These are phyloP conservation scores for Henckelia pumila DNA, from an alignment of 257 asterid genomes.

Conservation along the genomic window DNA sequence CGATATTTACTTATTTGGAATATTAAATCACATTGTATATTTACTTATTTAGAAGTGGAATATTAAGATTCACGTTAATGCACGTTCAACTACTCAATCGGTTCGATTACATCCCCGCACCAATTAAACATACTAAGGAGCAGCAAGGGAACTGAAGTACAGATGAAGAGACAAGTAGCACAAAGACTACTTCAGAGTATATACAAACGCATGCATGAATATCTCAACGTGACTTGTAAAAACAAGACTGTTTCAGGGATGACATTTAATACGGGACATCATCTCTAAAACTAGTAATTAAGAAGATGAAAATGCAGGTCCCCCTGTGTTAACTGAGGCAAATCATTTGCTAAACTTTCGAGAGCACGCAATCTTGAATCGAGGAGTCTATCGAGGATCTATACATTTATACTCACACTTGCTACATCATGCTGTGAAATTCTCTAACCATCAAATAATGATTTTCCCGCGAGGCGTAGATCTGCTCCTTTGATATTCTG, in stretches of 20 bases:
- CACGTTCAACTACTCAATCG: too few species aligned
- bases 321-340: slow-evolving; percentile 14
- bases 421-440: slow-evolving; percentile 22
- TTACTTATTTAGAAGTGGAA: too few species aligned
- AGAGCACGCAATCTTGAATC: slow-evolving; percentile 30
- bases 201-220: slow-evolving; percentile 8
- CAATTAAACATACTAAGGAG: too few species aligned
- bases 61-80: too few species aligned
- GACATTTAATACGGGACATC: slow-evolving; percentile 15
- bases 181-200: not conserved
- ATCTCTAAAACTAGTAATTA: slow-evolving; percentile 12
- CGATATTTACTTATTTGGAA: too few species aligned
- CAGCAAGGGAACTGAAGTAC: too few species aligned
- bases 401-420: slow-evolving; percentile 30
- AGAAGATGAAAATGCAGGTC: not conserved
- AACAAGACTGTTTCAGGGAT: slow-evolving; percentile 1
- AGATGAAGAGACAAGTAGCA: too few species aligned
- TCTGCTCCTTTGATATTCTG: slow-evolving; percentile 60
- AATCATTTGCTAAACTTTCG: slow-evolving; percentile 5
- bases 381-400: slow-evolving; percentile 18
- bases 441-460: slow-evolving; percentile 37
- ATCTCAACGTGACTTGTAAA: slow-evolving; percentile 3
- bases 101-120: too few species aligned
- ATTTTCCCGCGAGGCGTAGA: slow-evolving; percentile 87
- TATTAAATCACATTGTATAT: too few species aligned